phyloP scores from a whole-genome alignment of 139 green algal genomes.

The Gonium pectorale region DNA sequence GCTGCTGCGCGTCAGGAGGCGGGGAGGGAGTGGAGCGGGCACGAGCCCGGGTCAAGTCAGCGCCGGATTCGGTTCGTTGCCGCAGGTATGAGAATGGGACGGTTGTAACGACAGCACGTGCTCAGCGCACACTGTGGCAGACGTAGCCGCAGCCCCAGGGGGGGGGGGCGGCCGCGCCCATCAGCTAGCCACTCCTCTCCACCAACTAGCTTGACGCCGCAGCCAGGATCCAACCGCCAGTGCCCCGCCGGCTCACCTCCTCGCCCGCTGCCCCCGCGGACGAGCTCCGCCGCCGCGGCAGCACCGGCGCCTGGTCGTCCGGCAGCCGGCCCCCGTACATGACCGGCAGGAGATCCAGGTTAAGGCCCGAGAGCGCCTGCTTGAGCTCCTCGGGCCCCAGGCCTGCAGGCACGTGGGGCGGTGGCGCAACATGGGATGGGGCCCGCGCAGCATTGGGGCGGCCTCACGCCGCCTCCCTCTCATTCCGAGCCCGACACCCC shows the following conservation, averaged over 20 bases:
- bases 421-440: background rate
- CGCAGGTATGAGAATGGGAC: too few species aligned
- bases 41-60: too few species aligned
- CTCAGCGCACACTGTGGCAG: too few species aligned
- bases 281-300: constrained; percentile 3
- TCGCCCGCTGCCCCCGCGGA: background rate
- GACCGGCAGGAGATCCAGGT: constrained; percentile 31
- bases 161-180: too few species aligned
- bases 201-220: background rate
- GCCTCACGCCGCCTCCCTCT: too few species aligned
- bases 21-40: too few species aligned
- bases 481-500: too few species aligned
- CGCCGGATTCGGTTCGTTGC: too few species aligned
- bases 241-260: background rate
- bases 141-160: too few species aligned
- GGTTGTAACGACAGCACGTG: too few species aligned
- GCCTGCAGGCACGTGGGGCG: background rate
- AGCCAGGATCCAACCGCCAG: background rate
- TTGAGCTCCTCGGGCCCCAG: constrained; percentile 18
- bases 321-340: constrained; percentile 44
- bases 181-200: background rate
- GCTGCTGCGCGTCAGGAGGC: too few species aligned
- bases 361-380: constrained; percentile 21
- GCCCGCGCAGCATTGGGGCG: too few species aligned
- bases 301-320: constrained; percentile 18